Evolutionary conservation across 331 rosid genomes (phyloP), one percentile per base, ranked within the genome.

Genomic region (Acacia pycnantha): DNA sequence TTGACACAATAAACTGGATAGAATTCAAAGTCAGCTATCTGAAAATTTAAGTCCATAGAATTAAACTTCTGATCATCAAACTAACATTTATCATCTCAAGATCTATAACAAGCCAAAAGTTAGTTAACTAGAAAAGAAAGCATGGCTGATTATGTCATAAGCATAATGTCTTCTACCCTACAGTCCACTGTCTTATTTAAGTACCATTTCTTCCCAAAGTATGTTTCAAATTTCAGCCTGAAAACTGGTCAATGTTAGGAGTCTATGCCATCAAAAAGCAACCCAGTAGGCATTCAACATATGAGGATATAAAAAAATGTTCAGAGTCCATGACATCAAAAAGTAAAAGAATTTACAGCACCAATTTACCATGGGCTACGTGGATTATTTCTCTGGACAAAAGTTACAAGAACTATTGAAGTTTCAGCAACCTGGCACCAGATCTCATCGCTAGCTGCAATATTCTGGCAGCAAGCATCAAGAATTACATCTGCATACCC

Each of bases 381-480:
- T 12, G 99, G 98, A 88, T 93, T 92, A 75, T 90, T 87, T 80
- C 77, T 81, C 82, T 91, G 97, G 41, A 90, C 89, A 46, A 79
- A 73, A 82, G 97, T 92, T 48, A 87, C 90, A 70, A 92, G 83
- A 84, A 91, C 82, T 67, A 92, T 90, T 0, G 99, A 90, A 86
- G 97, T 89, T 86, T 93, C 94, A 61, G 93, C 89, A 62, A 90
- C 97, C 76, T 62, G 88, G 66, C 81, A 85, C 99, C 99, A 95
- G 86, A 93, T 90, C 81, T 92, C 95, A 81, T 93, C 98, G 84
- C 84, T 82, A 73, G 90, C 82, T 62, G 97, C 94, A 4, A 89
- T 90, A 87, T 95, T 95, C 82, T 94, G 94, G 93, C 99, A 93
- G 90, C 99, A 95, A 3, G 97, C 98, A 92, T 95, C 99, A 83